Base-by-base conservation (phyloP, 1,284 basidiomycete genomes). In the Hymenochaete sp. region DNA sequence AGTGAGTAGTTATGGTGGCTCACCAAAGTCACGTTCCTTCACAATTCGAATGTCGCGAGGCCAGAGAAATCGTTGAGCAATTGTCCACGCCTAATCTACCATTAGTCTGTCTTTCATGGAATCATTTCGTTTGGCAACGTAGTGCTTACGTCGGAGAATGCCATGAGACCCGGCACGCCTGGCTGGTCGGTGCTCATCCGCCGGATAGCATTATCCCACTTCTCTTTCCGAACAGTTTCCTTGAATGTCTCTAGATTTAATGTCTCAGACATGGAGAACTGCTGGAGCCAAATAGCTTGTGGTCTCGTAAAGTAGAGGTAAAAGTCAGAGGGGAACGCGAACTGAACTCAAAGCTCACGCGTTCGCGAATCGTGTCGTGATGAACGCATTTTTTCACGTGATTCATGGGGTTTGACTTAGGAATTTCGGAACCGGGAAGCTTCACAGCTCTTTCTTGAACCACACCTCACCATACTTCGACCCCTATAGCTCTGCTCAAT, bases 141-240 rank as follows among this genome's bases (percentile, higher is more conserved):
- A 16, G 18, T 7, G 24, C 65, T 39, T 55, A 80, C 82, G 61
- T 79, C 68, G 52, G 77, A 81, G 59, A 81, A 82, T 2, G 63
- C 60, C 56, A 84, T 64, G 7, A 86, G 66, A 8, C 83, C 82
- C 8, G 73, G 62, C 47, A 84, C 82, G 4, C 82, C 82, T 36
- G 72, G 72, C 38, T 78, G 66, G 8, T 65, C 63, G 19, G 72
- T 68, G 55, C 86, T 86, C 40, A 86, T 64, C 16, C 79, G 71
- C 14, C 67, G 62, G 57, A 85, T 84, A 0, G 78, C 68, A 24
- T 78, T 72, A 52, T 82, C 77, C 82, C 82, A 86, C 36, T 51
- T 51, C 24, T 46, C 35, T n/a, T n/a, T n/a, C 18, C 42, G 40
- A 7, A 47, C 49, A 11, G 31, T 24, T n/a, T 25, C 42, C 31